Percentiles rank a stretch among this genome's conserved stretches.
Conservation (phyloP, 495 filamentous ascomycete species). For the Aspergillus sclerotiicarbonarius region DNA sequence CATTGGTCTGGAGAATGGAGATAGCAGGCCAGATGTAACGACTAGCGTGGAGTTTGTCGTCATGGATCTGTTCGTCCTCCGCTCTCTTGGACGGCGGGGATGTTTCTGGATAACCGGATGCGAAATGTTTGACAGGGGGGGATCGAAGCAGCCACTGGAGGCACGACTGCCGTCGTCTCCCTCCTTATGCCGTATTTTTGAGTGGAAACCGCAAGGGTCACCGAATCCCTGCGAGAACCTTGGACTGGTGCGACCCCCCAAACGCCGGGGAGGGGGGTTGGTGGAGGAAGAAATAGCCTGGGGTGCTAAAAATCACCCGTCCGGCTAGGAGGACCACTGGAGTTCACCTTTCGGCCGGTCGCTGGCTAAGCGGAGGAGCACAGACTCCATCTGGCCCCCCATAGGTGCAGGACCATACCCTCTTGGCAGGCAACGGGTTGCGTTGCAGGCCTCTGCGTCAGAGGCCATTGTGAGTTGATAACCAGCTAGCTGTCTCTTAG, state of each 20-base stretch:
- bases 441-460: constrained; percentile 16
- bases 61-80: not conserved
- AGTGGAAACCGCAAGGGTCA: not conserved
- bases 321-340: not conserved
- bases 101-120: not conserved
- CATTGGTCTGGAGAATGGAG: not conserved
- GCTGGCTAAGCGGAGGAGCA: constrained; percentile 16
- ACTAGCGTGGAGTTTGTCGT: not conserved
- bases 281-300: not conserved
- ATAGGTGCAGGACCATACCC: constrained; percentile 13
- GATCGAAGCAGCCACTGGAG: not conserved
- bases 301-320: not conserved
- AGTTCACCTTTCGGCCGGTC: constrained; percentile 14
- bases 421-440: constrained; percentile 20
- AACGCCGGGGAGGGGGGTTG: not conserved
- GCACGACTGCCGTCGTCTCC: not conserved
- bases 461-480: constrained; percentile 7
- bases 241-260: not conserved
- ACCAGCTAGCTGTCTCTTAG: not conserved
- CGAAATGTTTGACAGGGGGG: not conserved
- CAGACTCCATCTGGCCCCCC: constrained; percentile 20
- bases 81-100: not conserved
- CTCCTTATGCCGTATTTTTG: not conserved
- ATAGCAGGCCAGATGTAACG: not conserved
- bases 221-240: not conserved